These are phyloP conservation scores for Talaromyces sp. DNA, from an alignment of 2,329 filamentous ascomycete genomes.

Conservation along the genomic window DNA sequence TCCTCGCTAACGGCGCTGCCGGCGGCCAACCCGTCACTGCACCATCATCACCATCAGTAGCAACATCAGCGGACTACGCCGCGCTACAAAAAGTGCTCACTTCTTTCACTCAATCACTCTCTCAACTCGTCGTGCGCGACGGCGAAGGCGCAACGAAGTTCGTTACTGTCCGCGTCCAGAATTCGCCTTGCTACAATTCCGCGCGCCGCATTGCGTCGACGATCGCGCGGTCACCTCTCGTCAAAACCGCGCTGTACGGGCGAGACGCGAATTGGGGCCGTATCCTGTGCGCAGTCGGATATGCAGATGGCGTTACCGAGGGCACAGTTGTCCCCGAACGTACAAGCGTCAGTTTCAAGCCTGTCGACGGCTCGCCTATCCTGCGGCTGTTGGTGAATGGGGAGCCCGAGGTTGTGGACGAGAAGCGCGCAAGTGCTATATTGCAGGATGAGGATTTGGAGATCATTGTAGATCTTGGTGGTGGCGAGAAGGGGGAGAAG, in stretches of 20 bases:
- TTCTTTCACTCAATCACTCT: slow-evolving; percentile 75
- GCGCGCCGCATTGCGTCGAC: slow-evolving; percentile 79
- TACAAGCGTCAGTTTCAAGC: slow-evolving; percentile 61
- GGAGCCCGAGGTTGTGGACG: slow-evolving; percentile 61
- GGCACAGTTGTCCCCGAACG: slow-evolving; percentile 51
- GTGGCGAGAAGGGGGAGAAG: slow-evolving; percentile 43
- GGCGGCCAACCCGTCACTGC: slow-evolving; percentile 63
- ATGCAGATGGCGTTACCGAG: slow-evolving; percentile 54
- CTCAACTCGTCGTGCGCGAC: slow-evolving; percentile 90
- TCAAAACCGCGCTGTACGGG: slow-evolving; percentile 96
- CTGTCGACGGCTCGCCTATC: slow-evolving; percentile 55
- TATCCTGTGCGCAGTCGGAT: slow-evolving; percentile 91
- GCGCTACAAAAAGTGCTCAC: slow-evolving; percentile 70
- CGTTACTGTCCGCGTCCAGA: slow-evolving; percentile 81
- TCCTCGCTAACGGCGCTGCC: slow-evolving; percentile 93
- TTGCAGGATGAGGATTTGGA: slow-evolving; percentile 61
- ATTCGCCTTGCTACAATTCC: slow-evolving; percentile 65
- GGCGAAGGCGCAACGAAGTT: slow-evolving; percentile 98
- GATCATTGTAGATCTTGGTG: slow-evolving; percentile 58
- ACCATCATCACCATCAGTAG: slow-evolving; percentile 39
- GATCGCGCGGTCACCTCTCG: slow-evolving; percentile 86
- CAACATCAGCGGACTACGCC: slow-evolving; percentile 55
- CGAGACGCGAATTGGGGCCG: slow-evolving; percentile 98
- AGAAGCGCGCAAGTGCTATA: slow-evolving; percentile 57
- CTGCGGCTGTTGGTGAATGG: slow-evolving; percentile 59